Percentiles rank a stretch among this genome's conserved stretches.
Evolutionary conservation across 2,329 filamentous ascomycete species (phyloP).

Genomic region (Monosporascus sp.): DNA sequence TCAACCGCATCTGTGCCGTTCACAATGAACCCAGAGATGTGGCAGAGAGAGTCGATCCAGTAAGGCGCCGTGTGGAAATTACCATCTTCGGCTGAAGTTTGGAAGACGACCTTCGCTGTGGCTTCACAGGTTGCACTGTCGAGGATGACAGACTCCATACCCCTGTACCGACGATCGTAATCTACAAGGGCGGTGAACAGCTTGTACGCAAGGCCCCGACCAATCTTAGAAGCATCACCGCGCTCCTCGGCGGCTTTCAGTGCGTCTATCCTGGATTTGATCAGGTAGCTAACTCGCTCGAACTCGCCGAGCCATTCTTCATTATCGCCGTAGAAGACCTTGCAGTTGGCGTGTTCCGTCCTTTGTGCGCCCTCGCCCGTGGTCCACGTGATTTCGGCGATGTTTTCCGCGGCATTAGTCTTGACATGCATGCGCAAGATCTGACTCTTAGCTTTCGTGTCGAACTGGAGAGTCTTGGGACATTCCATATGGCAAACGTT

Average conservation of each 20-base stretch:
- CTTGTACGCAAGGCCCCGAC: constrained; percentile 75
- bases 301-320: constrained; percentile 60
- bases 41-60: constrained; percentile 55
- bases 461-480: constrained; percentile 62
- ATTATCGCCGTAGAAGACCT: constrained; percentile 55
- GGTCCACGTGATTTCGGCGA: constrained; percentile 52
- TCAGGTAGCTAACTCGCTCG: constrained; percentile 62
- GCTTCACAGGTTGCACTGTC: constrained; percentile 47
- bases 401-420: constrained; percentile 50
- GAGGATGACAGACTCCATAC: constrained; percentile 55
- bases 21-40: constrained; percentile 57
- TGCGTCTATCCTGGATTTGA: constrained; percentile 56
- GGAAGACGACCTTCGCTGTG: constrained; percentile 47
- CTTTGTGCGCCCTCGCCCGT: constrained; percentile 54
- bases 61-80: constrained; percentile 51
- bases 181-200: constrained; percentile 53
- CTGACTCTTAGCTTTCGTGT: constrained; percentile 42
- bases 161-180: constrained; percentile 48
- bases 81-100: constrained; percentile 42
- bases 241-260: constrained; percentile 56
- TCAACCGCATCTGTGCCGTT: constrained; percentile 53
- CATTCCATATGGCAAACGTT: constrained; percentile 66
- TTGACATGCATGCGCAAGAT: constrained; percentile 56
- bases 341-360: constrained; percentile 57
- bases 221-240: constrained; percentile 66